Conservation (phyloP, 495 filamentous ascomycete genomes). For the Neurospora sp. region DNA sequence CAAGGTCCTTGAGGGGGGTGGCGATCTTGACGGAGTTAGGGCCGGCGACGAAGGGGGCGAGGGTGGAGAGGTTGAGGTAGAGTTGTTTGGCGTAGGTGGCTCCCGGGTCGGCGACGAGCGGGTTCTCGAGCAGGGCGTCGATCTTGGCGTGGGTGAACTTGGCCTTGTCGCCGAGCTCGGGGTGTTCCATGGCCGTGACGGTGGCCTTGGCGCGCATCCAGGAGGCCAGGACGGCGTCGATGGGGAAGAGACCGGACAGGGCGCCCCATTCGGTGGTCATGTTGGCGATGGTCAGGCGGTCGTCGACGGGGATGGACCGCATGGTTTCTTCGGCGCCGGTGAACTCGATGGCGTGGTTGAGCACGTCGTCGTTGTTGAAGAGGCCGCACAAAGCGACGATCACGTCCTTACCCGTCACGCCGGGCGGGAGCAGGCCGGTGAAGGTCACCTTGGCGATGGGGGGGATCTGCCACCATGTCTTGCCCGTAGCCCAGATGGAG, state of each 20-base stretch:
- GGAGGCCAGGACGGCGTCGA: slow-evolving; percentile 59
- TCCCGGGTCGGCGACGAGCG: slow-evolving; percentile 59
- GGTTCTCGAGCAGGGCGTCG: slow-evolving; percentile 60
- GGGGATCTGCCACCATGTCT: slow-evolving; percentile 86
- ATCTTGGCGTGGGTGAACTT: slow-evolving; percentile 56
- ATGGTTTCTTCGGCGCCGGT: slow-evolving; percentile 71
- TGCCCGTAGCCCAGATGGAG: slow-evolving; percentile 74
- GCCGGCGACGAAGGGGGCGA: slow-evolving; percentile 80
- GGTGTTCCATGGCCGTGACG: slow-evolving; percentile 40
- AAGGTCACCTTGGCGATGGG: slow-evolving; percentile 74
- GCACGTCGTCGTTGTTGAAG: slow-evolving; percentile 81
- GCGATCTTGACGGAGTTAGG: slow-evolving; percentile 88
- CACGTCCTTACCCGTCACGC: slow-evolving; percentile 91
- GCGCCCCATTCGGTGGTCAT: slow-evolving; percentile 98
- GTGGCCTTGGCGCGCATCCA: slow-evolving; percentile 78
- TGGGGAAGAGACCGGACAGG: slow-evolving; percentile 66
- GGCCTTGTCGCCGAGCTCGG: slow-evolving; percentile 31
- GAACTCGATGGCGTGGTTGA: slow-evolving; percentile 92
- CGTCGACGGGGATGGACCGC: slow-evolving; percentile 61
- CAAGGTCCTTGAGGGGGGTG: slow-evolving; percentile 68
- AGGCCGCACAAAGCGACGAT: slow-evolving; percentile 84
- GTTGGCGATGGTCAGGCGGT: slow-evolving; percentile 77
- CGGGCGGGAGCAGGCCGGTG: slow-evolving; percentile 60
- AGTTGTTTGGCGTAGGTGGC: slow-evolving; percentile 78
- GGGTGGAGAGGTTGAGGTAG: slow-evolving; percentile 65